Conservation (phyloP, 2,329 filamentous ascomycete genomes). For the Aspergillus quadrilineatus region DNA sequence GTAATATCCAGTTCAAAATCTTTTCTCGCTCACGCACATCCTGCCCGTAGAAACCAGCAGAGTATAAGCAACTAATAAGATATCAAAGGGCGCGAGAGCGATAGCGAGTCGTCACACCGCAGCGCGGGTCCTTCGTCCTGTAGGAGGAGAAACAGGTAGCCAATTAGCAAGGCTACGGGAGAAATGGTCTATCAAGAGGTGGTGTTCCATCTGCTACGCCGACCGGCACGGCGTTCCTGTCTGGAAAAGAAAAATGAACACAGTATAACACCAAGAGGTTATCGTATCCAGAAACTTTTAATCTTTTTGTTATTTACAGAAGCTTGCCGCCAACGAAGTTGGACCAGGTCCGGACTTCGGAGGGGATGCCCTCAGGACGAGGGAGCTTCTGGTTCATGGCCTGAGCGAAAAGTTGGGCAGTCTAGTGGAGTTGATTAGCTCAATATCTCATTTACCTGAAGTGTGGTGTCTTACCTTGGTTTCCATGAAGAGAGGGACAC, state of each 20-base stretch:
- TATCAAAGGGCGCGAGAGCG: slow-evolving; percentile 13
- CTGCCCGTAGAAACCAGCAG: slow-evolving; percentile 24
- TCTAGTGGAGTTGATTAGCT: slow-evolving; percentile 56
- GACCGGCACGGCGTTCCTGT: slow-evolving; percentile 23
- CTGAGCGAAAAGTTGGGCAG: slow-evolving; percentile 89
- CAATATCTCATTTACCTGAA: not conserved
- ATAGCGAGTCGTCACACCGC: slow-evolving; percentile 9
- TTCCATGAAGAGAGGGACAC: slow-evolving; percentile 97
- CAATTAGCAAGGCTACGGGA: slow-evolving; percentile 22
- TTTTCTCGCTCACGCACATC: slow-evolving; percentile 32
- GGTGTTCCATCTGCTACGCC: slow-evolving; percentile 27
- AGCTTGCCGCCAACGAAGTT: slow-evolving; percentile 79
- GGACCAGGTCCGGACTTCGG: slow-evolving; percentile 90
- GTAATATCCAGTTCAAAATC: slow-evolving; percentile 20
- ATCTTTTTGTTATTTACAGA: slow-evolving; percentile 36
- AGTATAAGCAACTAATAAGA: slow-evolving; percentile 14
- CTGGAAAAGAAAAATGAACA: slow-evolving; percentile 15
- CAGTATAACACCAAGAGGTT: slow-evolving; percentile 19
- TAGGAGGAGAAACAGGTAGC: slow-evolving; percentile 11
- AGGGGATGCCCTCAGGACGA: slow-evolving; percentile 79
- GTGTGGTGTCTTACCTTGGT: slow-evolving; percentile 68
- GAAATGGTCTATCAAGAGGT: slow-evolving; percentile 35
- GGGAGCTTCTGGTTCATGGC: slow-evolving; percentile 98
- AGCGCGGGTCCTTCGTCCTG: slow-evolving; percentile 16
- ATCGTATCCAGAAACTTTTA: slow-evolving; percentile 25